A percentile compares a stretch with the other conserved stretches of the same genome.
Conservation (phyloP, 768 basidiomycete genomes). For the Agrocybe chaxingu region DNA sequence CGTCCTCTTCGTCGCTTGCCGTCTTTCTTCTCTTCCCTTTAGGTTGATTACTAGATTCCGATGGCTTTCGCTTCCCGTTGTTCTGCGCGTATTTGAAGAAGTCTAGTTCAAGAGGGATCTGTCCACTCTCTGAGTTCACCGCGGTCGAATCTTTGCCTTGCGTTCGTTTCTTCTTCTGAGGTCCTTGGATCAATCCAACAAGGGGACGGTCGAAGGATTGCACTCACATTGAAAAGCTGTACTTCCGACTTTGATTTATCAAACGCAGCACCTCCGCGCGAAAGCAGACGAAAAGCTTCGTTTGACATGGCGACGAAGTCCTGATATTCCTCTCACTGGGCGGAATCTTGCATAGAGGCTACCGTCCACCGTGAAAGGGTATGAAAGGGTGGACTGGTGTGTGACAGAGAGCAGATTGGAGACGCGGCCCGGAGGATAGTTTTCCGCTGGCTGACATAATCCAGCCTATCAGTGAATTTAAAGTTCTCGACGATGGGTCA, state of each 20-base stretch:
- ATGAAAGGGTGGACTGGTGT: neutral
- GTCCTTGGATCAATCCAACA: neutral
- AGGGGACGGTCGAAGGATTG: neutral
- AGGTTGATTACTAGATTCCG: constrained; percentile 14
- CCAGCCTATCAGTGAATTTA: too few species aligned
- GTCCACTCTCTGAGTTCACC: constrained; percentile 26
- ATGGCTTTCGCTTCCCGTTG: constrained; percentile 48
- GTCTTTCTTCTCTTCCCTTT: constrained; percentile 33
- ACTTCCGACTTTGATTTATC: constrained; percentile 80
- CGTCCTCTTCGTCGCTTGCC: constrained; percentile 23
- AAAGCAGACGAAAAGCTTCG: constrained; percentile 87
- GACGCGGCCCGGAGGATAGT: too few species aligned
- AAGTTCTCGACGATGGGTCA: too few species aligned
- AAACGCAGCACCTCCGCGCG: constrained; percentile 81
- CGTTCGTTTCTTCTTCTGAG: constrained; percentile 8
- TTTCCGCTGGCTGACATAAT: too few species aligned
- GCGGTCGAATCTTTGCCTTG: constrained; percentile 1
- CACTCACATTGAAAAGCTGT: constrained; percentile 63
- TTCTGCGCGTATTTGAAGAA: constrained; percentile 86
- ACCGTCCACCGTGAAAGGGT: too few species aligned
- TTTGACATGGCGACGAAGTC: constrained; percentile 15
- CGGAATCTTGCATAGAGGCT: neutral
- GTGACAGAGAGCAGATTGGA: too few species aligned
- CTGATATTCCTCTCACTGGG: neutral
- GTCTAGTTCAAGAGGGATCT: constrained; percentile 77